Base-by-base conservation (phyloP, 805 yeast species). In the Candida wancherniae region DNA sequence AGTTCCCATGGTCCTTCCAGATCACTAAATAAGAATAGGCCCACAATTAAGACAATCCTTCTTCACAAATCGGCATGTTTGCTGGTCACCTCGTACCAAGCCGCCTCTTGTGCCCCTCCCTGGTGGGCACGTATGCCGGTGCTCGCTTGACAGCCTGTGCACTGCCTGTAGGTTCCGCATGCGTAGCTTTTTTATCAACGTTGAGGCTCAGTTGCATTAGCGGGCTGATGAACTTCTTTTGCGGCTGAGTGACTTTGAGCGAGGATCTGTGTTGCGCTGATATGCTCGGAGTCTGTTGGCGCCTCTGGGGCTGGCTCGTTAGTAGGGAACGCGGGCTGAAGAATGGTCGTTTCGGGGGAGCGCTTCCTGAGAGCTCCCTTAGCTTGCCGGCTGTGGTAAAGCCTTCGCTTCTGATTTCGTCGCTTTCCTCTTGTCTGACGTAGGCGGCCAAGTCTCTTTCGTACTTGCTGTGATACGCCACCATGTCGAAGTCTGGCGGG, bases 1-100 rank as follows among this genome's bases (percentile, higher is more conserved):
- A 74, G 20, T 66, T 85, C 45, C 83, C 90, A 27, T 88, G 96
- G 96, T 75, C 80, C 39, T 85, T 87, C 48, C 80, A 81, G 47
- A 84, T 87, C 37, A 76, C 80, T 26, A 87, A 85, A 42, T 72
- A 68, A 44, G 15, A n/a, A n/a, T n/a, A n/a, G n/a, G n/a, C n/a
- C n/a, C n/a, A n/a, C n/a, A n/a, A n/a, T n/a, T n/a, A n/a, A n/a
- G n/a, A n/a, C n/a, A n/a, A n/a, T n/a, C n/a, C n/a, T n/a, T n/a
- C n/a, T n/a, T 12, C 6, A 4, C 5, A n/a, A 3, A 3, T 20
- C 11, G n/a, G 14, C 28, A 26, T 23, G 28, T 13, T 24, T 17
- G 5, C 10, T 16, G 14, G 16, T 21, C 20, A 31, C 12, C 36
- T 39, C n/a, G 40, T 40, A 4, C 43, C 44, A 14, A 40, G 31